Percentiles rank a stretch among this genome's conserved stretches.
Conservation (phyloP, 129 eudicot species). For the Gnaphalium uliginosum region DNA sequence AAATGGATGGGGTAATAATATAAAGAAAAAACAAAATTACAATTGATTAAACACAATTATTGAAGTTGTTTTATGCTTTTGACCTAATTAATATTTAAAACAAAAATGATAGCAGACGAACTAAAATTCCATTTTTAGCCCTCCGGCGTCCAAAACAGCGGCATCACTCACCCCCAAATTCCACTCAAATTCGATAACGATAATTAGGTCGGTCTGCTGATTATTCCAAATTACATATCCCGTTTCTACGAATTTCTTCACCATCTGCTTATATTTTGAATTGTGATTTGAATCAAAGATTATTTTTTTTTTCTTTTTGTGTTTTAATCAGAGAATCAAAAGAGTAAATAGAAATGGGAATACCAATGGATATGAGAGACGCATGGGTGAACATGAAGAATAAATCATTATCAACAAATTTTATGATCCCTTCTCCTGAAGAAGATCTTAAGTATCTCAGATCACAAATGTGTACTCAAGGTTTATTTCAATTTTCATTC, state of each 20-base stretch:
- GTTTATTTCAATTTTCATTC: conserved; percentile 31
- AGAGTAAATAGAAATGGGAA: conserved; percentile 42
- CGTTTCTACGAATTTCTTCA: background rate
- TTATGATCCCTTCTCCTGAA: conserved; percentile 56
- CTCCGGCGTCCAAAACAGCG: background rate
- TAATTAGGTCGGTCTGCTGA: background rate
- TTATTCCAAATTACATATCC: background rate
- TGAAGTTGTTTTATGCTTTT: background rate
- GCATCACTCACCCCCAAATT: background rate
- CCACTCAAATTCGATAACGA: background rate
- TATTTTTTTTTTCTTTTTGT: background rate
- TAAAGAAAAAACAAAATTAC: background rate
- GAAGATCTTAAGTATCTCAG: conserved; percentile 59
- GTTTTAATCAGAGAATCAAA: conserved; percentile 7
- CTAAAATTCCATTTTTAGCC: background rate
- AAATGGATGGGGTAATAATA: too few species aligned
- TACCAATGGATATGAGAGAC: conserved; percentile 55
- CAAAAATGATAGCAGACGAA: background rate
- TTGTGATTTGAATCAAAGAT: background rate
- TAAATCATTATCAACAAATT: conserved; percentile 20
- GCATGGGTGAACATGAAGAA: conserved; percentile 40
- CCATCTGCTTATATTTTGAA: background rate
- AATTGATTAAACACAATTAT: background rate
- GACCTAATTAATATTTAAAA: background rate
- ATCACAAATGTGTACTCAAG: conserved; percentile 65